Evolutionary conservation across 805 yeast species (phyloP), one percentile per base, ranked within the genome.

Genomic region (Ogataea haglerorum): DNA sequence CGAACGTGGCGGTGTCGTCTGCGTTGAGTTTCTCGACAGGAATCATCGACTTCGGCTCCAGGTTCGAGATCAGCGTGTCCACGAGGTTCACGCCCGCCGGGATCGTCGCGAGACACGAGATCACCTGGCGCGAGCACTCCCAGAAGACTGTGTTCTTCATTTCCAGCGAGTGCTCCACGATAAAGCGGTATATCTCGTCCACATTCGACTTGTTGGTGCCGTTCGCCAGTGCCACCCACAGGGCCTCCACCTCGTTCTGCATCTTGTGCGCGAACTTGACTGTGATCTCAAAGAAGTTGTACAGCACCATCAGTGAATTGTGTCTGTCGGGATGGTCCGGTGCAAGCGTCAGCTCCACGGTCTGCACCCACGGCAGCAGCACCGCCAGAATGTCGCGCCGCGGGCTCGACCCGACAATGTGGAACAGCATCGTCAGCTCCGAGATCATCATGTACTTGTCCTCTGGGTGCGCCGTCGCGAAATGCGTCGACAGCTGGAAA

Each of bases 181-280:
- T 68, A 55, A 80, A 93, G 32, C 81, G 84, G 54, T 87, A 63
- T 15, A 88, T 84, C 2, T 77, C 80, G 32, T 79, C 79, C 15
- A 82, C 81, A 53, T 91, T 89, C n/a, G 67, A 71, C 22, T 76
- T 72, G 21, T 76, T 73, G n/a, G 75, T 73, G 5, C 84, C 86
- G 36, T 75, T 78, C 1, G 95, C 96, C n/a, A 93, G 67, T 0
- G 97, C 91, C 5, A 86, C 88, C 99, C 99, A 93, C 16, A 93
- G 63, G 0, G 95, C 95, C 59, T 90, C 97, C 9, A 93, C 87
- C 52, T 89, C 98, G 52, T 83, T 84, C 31, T 87, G 86, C 50
- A 87, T 78, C 10, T 71, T 69, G 34, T 82, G 81, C 37, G 90
- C 78, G 51, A 82, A 85, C 43, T 78, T 78, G 26, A 88, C 78